phyloP scores from a whole-genome alignment of 1,139 yeast genomes.

The Scheffersomyces quercinus region DNA sequence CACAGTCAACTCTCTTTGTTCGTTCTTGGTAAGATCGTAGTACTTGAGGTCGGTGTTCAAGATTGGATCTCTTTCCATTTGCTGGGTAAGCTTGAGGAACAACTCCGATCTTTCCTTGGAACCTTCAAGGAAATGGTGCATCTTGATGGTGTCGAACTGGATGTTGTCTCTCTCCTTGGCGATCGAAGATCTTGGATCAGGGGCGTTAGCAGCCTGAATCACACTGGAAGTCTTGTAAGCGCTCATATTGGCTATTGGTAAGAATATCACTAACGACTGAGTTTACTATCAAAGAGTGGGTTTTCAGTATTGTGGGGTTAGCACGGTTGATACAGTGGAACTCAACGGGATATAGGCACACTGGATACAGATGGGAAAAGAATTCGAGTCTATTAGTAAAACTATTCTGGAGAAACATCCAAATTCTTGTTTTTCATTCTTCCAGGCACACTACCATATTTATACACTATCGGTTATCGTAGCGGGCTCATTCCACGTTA shows the following conservation, averaged over 20 bases:
- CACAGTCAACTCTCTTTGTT: constrained; percentile 40
- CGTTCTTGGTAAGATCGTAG: constrained; percentile 39
- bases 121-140: constrained; percentile 47
- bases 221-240: constrained; percentile 10
- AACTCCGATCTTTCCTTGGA: constrained; percentile 31
- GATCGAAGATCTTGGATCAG: constrained; percentile 37
- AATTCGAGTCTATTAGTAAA: too few species aligned
- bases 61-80: constrained; percentile 48
- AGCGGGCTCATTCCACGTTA: too few species aligned
- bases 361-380: too few species aligned
- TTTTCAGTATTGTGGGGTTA: too few species aligned
- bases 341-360: too few species aligned
- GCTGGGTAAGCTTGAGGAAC: constrained; percentile 30
- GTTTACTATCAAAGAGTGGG: too few species aligned
- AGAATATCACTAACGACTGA: too few species aligned
- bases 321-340: too few species aligned
- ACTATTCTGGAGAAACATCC: too few species aligned
- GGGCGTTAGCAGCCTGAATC: constrained; percentile 23
- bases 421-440: too few species aligned
- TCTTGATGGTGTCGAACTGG: constrained; percentile 30
- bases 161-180: constrained; percentile 34
- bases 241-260: constrained; percentile 8
- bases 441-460: too few species aligned
- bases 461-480: too few species aligned
- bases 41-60: constrained; percentile 33